Base-by-base conservation (phyloP, 2,329 filamentous ascomycete genomes). In the Pseudogymnoascus sp. region DNA sequence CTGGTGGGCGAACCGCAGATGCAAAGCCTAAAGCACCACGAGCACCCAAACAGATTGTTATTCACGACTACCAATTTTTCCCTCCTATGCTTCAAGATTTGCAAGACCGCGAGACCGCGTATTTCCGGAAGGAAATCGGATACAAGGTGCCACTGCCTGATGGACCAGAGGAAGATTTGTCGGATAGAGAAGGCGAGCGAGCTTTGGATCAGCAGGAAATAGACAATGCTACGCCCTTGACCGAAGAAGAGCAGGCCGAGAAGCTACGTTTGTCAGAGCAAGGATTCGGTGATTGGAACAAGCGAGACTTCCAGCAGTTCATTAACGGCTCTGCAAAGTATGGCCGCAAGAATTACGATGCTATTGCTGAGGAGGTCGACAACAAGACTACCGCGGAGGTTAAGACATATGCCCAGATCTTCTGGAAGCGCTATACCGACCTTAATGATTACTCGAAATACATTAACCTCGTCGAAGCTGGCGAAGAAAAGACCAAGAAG, bases 61-160 rank as follows among this genome's bases (percentile, higher is more conserved):
- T 96, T 42, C 93, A 97, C 71, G 95, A 99, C 75, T 97, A 96
- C 75, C 95, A 99, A 72, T 99, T 99, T 78, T 99, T 96, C 75
- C 93, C 93, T 0, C 81, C 87, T 0, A 84, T 88, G 50, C 84
- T 99, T 9, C 85, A 88, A 29, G 92, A 97, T 69, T 82, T 99
- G 7, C 95, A 99, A 74, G 95, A 99, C 67, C 91, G 93, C 70
- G 95, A 99, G 77, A 99, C 95, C 0, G 93, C 95, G 0, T 96
- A 83, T 74, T 97, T 96, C 75, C 88, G 95, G 67, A 97, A 97
- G 76, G 92, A 97, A 74, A 96, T 97, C 69, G 89, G 89, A 26
- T 96, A 97, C 78, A 97, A 97, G 75, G 91, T 95, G 17, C 91
- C 91, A 15, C 80, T 97, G n/a, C 77, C 88, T 0, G 93, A 97